Conservation (phyloP, 2,329 filamentous ascomycete species). For the Acephala macrosclerotiorum region DNA sequence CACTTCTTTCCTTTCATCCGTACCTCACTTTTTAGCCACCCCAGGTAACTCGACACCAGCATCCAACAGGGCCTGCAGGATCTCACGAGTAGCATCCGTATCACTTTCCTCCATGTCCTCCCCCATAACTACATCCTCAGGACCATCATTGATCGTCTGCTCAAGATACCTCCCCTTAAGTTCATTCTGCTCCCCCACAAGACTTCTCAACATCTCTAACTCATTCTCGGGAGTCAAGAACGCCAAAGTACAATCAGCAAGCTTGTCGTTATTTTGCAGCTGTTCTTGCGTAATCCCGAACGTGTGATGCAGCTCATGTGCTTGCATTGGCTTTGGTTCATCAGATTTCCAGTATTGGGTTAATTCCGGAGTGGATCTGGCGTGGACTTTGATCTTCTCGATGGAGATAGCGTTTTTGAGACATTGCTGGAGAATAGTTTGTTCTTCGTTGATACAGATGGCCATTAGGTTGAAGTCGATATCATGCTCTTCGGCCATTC, state of each 20-base stretch:
- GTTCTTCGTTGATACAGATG: slow-evolving; percentile 71
- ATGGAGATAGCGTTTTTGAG: slow-evolving; percentile 52
- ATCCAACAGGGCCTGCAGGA: slow-evolving; percentile 73
- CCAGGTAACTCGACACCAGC: slow-evolving; percentile 52
- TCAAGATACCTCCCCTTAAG: slow-evolving; percentile 55
- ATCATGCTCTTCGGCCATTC: slow-evolving; percentile 72
- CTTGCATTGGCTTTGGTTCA: neutral
- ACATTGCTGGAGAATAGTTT: slow-evolving; percentile 45
- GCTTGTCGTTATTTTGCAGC: neutral
- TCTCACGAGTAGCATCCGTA: slow-evolving; percentile 74
- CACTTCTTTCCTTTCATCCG: neutral
- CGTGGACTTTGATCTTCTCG: slow-evolving; percentile 41
- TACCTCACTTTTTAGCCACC: neutral
- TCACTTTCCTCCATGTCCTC: slow-evolving; percentile 58
- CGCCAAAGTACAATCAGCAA: neutral
- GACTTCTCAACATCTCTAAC: slow-evolving; percentile 47
- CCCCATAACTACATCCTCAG: neutral
- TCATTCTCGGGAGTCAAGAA: slow-evolving; percentile 35
- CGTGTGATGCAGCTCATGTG: neutral
- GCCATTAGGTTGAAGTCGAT: slow-evolving; percentile 81
- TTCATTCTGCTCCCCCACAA: slow-evolving; percentile 51
- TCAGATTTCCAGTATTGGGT: neutral
- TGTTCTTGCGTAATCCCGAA: neutral
- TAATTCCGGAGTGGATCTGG: neutral
- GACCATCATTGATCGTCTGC: neutral